Conservation (phyloP, 139 green algal genomes). For the Picocystis salinarum region DNA sequence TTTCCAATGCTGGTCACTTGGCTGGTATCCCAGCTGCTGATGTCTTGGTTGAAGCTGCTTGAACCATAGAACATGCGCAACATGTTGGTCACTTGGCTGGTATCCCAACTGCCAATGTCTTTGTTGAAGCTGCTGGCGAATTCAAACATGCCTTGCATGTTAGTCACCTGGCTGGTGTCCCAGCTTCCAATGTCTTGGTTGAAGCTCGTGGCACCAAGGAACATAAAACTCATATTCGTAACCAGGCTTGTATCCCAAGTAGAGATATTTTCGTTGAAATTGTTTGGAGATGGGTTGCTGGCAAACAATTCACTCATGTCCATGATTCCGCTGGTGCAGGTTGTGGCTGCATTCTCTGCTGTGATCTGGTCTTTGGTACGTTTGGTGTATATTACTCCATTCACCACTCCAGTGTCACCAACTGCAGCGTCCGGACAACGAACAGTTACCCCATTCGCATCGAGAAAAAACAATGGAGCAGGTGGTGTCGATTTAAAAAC, state of each 20-base stretch:
- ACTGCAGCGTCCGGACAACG: too few species aligned
- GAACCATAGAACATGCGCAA: background rate
- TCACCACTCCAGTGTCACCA: too few species aligned
- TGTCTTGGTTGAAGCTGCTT: conserved; percentile 5
- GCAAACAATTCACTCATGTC: too few species aligned
- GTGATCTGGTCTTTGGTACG: too few species aligned
- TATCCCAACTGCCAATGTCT: conserved; percentile 7
- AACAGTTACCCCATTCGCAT: too few species aligned
- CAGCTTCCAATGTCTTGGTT: conserved; percentile 5
- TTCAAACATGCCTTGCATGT: conserved; percentile 9
- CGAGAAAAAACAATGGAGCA: too few species aligned
- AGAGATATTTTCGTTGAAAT: conserved; percentile 5
- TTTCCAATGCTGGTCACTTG: conserved; percentile 9
- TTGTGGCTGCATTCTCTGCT: too few species aligned
- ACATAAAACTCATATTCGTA: conserved; percentile 9
- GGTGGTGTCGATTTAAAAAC: too few species aligned
- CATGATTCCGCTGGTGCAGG: too few species aligned
- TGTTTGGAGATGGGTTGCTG: too few species aligned
- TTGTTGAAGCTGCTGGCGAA: conserved; percentile 4
- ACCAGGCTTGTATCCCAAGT: conserved; percentile 5
- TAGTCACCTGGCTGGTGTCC: conserved; percentile 6
- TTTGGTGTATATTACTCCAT: too few species aligned
- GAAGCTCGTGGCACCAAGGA: conserved; percentile 4
- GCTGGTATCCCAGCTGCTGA: conserved; percentile 4
- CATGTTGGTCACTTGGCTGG: conserved; percentile 2